These are phyloP conservation scores for Cardamine resedifolia DNA, from an alignment of 345 rosid genomes.

Conservation along the genomic window DNA sequence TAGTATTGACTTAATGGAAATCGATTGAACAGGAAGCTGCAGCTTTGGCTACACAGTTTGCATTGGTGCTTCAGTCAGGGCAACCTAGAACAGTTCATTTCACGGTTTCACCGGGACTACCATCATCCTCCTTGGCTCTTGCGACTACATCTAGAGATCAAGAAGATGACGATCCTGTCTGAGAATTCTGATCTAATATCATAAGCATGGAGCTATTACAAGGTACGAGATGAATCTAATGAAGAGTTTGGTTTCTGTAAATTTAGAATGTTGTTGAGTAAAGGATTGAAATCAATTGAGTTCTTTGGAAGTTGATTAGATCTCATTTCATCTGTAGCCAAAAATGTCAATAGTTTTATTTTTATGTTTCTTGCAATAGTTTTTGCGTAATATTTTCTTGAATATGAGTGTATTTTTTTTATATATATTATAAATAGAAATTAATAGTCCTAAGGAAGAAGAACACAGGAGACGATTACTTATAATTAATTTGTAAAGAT, in stretches of 20 bases:
- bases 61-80: conserved; percentile 84
- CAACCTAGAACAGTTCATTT: conserved; percentile 78
- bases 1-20: background rate
- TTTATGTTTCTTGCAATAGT: background rate
- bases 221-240: background rate
- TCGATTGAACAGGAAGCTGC: conserved; percentile 74
- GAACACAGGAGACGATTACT: background rate
- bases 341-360: background rate
- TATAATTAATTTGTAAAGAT: no score
- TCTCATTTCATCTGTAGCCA: conserved; percentile 9
- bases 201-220: background rate
- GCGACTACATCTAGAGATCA: conserved; percentile 28
- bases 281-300: conserved; percentile 12
- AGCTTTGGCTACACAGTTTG: conserved; percentile 86
- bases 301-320: background rate
- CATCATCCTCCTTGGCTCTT: conserved; percentile 32
- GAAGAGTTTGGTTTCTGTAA: conserved; percentile 23
- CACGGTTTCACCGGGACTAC: conserved; percentile 56
- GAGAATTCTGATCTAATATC: background rate
- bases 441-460: background rate
- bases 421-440: background rate
- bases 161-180: conserved; percentile 26
- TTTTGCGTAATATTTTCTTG: background rate
- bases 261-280: conserved; percentile 31
- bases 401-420: background rate